Evolutionary conservation across 1,284 basidiomycete species (phyloP).

Genomic region (Xerocomus amazonicus): DNA sequence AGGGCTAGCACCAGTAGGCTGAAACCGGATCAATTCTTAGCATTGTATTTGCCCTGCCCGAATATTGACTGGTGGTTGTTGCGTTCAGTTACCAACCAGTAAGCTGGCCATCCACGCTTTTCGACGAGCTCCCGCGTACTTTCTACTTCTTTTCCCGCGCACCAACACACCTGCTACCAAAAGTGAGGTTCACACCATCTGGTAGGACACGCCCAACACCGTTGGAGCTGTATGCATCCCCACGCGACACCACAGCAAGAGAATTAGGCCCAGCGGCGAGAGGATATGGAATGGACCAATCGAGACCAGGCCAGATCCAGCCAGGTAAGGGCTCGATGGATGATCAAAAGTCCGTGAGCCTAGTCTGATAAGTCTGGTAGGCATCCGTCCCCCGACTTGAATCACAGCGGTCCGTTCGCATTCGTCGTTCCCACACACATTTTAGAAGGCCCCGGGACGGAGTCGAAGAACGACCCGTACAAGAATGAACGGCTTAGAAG

Average conservation of each 20-base stretch:
- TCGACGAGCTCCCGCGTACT: background rate
- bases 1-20: background rate
- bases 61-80: constrained; percentile 1
- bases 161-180: background rate
- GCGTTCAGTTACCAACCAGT: background rate
- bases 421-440: constrained; percentile 15
- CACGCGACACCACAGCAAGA: constrained; percentile 3
- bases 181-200: background rate
- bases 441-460: constrained; percentile 2
- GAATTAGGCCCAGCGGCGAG: background rate
- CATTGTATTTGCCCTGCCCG: constrained; percentile 2
- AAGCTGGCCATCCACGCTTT: background rate
- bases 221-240: constrained; percentile 6
- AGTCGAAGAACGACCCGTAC: constrained; percentile 6
- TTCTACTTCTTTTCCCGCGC: background rate
- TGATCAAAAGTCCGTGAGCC: constrained; percentile 12
- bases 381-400: constrained; percentile 2
- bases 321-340: constrained; percentile 8
- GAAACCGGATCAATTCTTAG: background rate
- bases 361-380: constrained; percentile 3
- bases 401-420: background rate
- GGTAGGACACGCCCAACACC: background rate
- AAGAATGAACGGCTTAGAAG: constrained; percentile 10
- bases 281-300: background rate
- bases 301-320: background rate